Percentiles rank a stretch among this genome's conserved stretches.
Evolutionary conservation across 352 stramenopile species (phyloP).

Genomic region (Phytophthora megakarya): DNA sequence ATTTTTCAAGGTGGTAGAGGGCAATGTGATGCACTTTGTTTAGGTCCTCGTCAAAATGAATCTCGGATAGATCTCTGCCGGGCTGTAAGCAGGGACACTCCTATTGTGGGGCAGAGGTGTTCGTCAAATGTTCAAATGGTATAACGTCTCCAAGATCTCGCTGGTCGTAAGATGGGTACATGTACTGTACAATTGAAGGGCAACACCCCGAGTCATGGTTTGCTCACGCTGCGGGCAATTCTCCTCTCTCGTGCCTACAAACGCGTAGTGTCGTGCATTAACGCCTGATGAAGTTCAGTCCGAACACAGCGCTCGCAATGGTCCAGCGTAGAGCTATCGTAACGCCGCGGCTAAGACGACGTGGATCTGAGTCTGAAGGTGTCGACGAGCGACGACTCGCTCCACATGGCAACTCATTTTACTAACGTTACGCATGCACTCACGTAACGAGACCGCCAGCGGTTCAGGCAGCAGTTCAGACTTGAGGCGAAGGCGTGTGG

Average conservation of each 20-base stretch:
- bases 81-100: not conserved
- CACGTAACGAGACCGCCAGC: not conserved
- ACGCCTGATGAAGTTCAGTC: not conserved
- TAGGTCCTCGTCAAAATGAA: too few relatives aligned
- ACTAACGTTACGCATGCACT: slow-evolving; percentile 24
- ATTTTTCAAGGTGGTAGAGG: not conserved
- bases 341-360: not conserved
- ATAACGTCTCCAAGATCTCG: slow-evolving; percentile 11
- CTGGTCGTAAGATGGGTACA: slow-evolving; percentile 20
- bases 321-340: not conserved
- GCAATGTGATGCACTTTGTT: too few relatives aligned
- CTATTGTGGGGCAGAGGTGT: not conserved
- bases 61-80: not conserved
- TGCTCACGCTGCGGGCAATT: too few relatives aligned
- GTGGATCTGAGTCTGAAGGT: slow-evolving; percentile 9
- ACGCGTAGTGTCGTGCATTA: not conserved
- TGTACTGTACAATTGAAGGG: slow-evolving; percentile 16
- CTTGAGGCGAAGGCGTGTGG: slow-evolving; percentile 6
- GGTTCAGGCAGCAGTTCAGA: slow-evolving; percentile 2
- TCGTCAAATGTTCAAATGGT: not conserved
- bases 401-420: slow-evolving; percentile 17
- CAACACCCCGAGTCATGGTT: not conserved
- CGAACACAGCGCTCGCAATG: not conserved
- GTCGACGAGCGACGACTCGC: slow-evolving; percentile 4
- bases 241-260: too few relatives aligned